These are phyloP conservation scores for Tolypocladium album DNA, from an alignment of 2,329 filamentous ascomycete species.

Conservation along the genomic window DNA sequence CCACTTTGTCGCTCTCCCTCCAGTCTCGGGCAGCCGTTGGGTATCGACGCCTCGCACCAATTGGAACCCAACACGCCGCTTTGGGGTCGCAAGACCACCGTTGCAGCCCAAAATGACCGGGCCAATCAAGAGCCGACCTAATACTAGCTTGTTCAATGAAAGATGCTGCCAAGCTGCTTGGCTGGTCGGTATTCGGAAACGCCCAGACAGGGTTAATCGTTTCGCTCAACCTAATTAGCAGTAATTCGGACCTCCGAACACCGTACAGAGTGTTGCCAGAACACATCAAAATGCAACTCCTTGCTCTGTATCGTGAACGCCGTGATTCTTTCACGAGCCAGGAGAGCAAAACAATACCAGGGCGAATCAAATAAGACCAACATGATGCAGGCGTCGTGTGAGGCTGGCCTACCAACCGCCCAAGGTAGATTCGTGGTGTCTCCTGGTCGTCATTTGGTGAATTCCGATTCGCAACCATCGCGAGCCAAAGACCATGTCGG, in stretches of 20 bases:
- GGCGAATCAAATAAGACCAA: not conserved
- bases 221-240: not conserved
- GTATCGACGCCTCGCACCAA: constrained; percentile 27
- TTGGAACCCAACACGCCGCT: constrained; percentile 22
- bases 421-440: not conserved
- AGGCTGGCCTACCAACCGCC: not conserved
- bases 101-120: constrained; percentile 9
- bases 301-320: not conserved
- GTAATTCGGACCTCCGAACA: not conserved
- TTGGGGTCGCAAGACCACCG: constrained; percentile 6
- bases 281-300: not conserved
- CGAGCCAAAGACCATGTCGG: not conserved
- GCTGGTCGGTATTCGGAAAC: not conserved
- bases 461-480: not conserved
- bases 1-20: not conserved
- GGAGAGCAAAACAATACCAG: not conserved
- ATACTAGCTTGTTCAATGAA: not conserved
- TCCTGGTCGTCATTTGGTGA: not conserved
- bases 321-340: not conserved
- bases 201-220: not conserved
- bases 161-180: not conserved
- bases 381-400: not conserved
- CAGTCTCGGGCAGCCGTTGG: constrained; percentile 18
- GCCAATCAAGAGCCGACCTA: constrained; percentile 12
- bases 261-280: not conserved